Evolutionary conservation across 2,329 filamentous ascomycete genomes (phyloP).

Genomic region (Aschersonia sp.): DNA sequence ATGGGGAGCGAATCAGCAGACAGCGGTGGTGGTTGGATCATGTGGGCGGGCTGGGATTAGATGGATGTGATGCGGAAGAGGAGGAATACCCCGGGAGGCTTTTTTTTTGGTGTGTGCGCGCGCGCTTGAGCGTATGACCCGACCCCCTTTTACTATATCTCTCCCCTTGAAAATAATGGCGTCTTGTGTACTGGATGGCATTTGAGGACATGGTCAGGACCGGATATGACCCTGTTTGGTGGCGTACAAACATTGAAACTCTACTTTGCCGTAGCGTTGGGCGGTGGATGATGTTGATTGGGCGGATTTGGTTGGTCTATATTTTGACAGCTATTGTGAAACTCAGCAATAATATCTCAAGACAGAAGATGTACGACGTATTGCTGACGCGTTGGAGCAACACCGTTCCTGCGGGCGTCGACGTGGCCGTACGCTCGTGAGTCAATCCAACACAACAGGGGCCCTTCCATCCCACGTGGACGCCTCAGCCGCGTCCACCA

Average conservation of each 20-base stretch:
- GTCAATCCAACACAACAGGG: constrained; percentile 17
- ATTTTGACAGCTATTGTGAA: neutral
- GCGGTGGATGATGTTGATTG: neutral
- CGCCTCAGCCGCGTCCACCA: constrained; percentile 27
- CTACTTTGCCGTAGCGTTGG: neutral
- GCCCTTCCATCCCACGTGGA: constrained; percentile 25
- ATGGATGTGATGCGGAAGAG: neutral
- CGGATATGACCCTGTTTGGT: too few relatives aligned
- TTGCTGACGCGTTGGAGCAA: too few relatives aligned
- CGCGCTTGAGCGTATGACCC: too few relatives aligned
- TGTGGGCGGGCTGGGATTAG: constrained; percentile 25
- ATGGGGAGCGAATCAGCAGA: neutral
- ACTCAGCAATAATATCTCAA: too few relatives aligned
- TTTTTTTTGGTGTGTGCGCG: neutral
- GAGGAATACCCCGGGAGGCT: neutral
- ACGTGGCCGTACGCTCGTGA: too few relatives aligned
- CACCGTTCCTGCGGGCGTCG: too few relatives aligned
- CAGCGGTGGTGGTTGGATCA: constrained; percentile 20
- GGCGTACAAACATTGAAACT: neutral
- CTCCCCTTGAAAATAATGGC: too few relatives aligned
- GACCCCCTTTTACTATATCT: too few relatives aligned
- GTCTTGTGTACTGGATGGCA: too few relatives aligned
- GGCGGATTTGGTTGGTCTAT: neutral
- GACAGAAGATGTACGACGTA: too few relatives aligned
- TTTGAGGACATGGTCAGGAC: too few relatives aligned